Evolutionary conservation across 1,139 yeast genomes (phyloP), one percentile per base, ranked within the genome.

Genomic region (Sugiyamaella xylanicola): DNA sequence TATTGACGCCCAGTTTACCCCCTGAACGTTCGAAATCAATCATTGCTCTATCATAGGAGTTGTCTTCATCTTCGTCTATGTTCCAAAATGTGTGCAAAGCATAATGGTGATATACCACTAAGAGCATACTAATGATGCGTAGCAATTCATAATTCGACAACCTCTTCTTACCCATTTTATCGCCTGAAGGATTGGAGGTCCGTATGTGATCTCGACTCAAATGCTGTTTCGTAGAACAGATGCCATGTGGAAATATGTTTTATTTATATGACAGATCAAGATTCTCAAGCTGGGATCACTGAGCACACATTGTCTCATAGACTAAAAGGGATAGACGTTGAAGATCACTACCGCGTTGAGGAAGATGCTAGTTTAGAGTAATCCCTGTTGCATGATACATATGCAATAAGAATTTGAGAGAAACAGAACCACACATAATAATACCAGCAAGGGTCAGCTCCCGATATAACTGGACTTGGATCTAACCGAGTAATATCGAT

Each of bases 21-120:
- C 27, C 27, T 13, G 45, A 41, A 2, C 32, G 15, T 11, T 41
- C 32, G 45, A 41, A 21, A 22, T 21, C 32, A 13, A 41, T 21
- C 27, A 41, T 41, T 20, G 27, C 45, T 21, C 27, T 21, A 16
- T n/a, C 32, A 13, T 32, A 32, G 13, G 37, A 32, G 37, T 32
- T 32, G 15, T 32, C 37, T n/a, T 41, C 29, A 13, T 43, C 43
- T 27, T 42, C 43, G 19, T 25, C 16, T 21, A 49, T 37, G 15
- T 32, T 35, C 53, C 53, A 57, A 25, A 17, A 27, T 4, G 60
- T 46, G 19, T 46, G 47, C 19, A 27, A 21, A 2, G 54, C 39
- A 45, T 48, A 55, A 37, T 57, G 60, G 35, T 42, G 48, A 27
- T 53, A 52, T 7, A 57, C 51, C n/a, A 57, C 55, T 20, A 56